These are phyloP conservation scores for Omphalea diandra DNA, from an alignment of 441 rosid species.

Conservation along the genomic window DNA sequence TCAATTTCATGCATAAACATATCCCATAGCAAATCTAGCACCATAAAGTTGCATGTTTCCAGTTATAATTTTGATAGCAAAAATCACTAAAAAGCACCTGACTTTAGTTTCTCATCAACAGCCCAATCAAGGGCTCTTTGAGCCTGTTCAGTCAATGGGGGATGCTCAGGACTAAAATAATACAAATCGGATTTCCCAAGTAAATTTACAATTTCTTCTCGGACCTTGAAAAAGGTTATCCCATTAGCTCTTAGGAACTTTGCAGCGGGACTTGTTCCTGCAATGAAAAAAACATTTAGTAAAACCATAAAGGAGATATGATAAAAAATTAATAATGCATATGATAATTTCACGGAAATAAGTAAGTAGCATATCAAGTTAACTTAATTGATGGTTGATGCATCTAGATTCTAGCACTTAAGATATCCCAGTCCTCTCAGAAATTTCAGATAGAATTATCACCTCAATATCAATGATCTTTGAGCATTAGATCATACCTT, in stretches of 20 bases:
- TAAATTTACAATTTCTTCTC: constrained; percentile 61
- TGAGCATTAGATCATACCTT: not conserved
- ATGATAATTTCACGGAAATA: not conserved
- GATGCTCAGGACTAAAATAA: constrained; percentile 71
- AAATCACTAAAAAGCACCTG: constrained; percentile 52
- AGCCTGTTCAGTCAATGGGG: constrained; percentile 81
- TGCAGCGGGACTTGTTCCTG: constrained; percentile 82
- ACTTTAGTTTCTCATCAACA: constrained; percentile 67
- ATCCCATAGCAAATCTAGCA: no score
- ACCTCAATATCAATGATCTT: not conserved
- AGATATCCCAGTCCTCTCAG: no score
- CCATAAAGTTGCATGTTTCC: no score
- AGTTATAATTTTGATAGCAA: no score
- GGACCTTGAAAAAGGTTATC: constrained; percentile 64
- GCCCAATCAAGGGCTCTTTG: constrained; percentile 86
- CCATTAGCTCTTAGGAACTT: constrained; percentile 80
- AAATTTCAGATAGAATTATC: no score
- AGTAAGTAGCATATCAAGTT: not conserved
- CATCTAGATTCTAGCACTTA: not conserved
- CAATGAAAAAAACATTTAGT: constrained; percentile 7
- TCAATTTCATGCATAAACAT: not conserved
- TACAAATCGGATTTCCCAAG: constrained; percentile 82
- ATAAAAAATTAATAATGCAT: not conserved
- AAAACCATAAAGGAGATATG: not conserved
- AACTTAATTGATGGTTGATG: not conserved